Base-by-base conservation (phyloP, 352 stramenopile genomes). In the Aphanomyces euteiches region DNA sequence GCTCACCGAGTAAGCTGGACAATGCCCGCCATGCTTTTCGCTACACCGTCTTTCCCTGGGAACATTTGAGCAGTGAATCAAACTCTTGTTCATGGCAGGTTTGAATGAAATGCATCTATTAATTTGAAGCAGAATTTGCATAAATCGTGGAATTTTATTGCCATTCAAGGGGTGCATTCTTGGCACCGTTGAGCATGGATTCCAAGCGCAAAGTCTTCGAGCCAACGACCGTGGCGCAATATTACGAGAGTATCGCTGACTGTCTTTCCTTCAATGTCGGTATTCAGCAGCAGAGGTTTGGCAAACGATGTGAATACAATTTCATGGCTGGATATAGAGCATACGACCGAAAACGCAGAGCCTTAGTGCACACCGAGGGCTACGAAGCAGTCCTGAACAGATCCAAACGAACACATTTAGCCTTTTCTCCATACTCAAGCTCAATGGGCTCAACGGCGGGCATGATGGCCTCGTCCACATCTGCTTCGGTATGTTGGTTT, bases 351-450 rank as follows among this genome's bases (percentile, higher is more conserved):
- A 92, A 90, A 75, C 82, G 86, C 56, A 72, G 82, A 39, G 79
- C 78, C 59, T 79, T 85, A 47, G 75, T 90, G 3, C 76, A 78
- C 7, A 80, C 81, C 60, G 74, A 89, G 17, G 86, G 84, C 41
- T 92, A 92, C 67, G 86, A 93, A 71, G 78, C 80, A 7, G 86
- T 93, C 19, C 66, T 93, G 34, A 92, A 78, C 64, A 77, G 82
- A 38, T 89, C 88, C 67, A 93, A 93, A 69, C 84, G 86, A 36
- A 67, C 72, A 7, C 57, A 69, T 0, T 63, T 84, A 10, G 71
- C 67, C 66, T 77, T 50, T 15, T 48, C 57, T 65, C 40, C 43
- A 37, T 61, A 61, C 4, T 37, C 45, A 7, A 70, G 34, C 47
- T 63, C 47, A 19, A 28, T 21, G n/a, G 61, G 15, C 47, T 47